phyloP scores from a whole-genome alignment of 1,284 basidiomycete species.

The Puccinia novopanici region DNA sequence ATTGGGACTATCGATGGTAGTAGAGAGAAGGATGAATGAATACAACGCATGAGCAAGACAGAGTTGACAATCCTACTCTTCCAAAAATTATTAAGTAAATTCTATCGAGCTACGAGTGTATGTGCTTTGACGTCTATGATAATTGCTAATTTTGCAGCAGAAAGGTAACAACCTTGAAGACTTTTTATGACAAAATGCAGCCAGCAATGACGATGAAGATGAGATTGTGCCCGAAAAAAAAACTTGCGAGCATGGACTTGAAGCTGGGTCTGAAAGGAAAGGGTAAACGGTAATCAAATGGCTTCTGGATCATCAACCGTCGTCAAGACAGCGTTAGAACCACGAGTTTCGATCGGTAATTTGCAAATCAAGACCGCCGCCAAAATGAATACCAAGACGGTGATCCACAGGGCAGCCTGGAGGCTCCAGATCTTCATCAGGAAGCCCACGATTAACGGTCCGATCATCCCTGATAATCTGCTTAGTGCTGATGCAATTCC shows the following conservation, averaged over 20 bases:
- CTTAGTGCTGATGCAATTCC: constrained; percentile 87
- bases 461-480: constrained; percentile 86
- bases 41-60: too few relatives aligned
- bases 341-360: constrained; percentile 37
- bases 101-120: background rate
- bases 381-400: constrained; percentile 68
- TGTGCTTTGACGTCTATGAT: background rate
- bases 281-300: background rate
- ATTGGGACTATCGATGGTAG: too few relatives aligned
- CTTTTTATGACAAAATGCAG: background rate
- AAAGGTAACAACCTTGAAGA: background rate
- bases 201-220: background rate
- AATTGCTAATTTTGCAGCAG: background rate
- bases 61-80: background rate
- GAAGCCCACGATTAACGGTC: constrained; percentile 79
- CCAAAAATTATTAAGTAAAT: background rate
- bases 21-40: too few relatives aligned
- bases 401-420: constrained; percentile 71
- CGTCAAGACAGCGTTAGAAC: background rate
- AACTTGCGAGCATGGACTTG: background rate
- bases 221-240: background rate
- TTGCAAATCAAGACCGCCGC: constrained; percentile 17
- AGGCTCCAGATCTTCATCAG: constrained; percentile 73
- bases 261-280: background rate
- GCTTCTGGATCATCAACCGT: background rate